Evolutionary conservation across 306 rosid genomes (phyloP).

Genomic region (Trifolium fragiferum): DNA sequence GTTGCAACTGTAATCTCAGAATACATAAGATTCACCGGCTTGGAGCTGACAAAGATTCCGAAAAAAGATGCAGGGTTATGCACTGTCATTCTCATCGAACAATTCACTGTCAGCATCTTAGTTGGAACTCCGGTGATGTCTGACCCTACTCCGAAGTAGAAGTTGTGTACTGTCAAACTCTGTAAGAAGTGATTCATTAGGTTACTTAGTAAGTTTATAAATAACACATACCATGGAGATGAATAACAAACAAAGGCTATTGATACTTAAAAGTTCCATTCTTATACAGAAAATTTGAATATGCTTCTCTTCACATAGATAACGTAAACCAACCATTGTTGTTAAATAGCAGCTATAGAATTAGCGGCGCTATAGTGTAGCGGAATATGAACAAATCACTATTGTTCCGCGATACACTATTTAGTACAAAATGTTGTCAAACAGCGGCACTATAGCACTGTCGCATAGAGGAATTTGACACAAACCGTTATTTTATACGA

Average conservation of each 20-base stretch:
- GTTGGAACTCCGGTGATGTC: constrained; percentile 90
- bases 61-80: constrained; percentile 87
- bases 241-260: not conserved
- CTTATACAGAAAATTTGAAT: not conserved
- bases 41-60: constrained; percentile 73
- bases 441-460: not conserved
- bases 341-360: not conserved
- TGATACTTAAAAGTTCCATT: constrained; percentile 16
- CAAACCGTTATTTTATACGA: not conserved
- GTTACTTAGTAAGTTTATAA: constrained; percentile 1
- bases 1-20: constrained; percentile 75
- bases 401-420: not conserved
- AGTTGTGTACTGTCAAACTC: constrained; percentile 77
- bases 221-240: not conserved
- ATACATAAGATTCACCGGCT: constrained; percentile 71
- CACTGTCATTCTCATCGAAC: constrained; percentile 68
- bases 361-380: not conserved
- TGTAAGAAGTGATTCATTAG: constrained; percentile 45
- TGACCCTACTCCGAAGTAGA: constrained; percentile 77
- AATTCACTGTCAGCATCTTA: constrained; percentile 78
- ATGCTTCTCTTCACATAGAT: not conserved
- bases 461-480: not conserved
- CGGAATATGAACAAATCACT: not conserved
- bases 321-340: not conserved
- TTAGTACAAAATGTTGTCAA: not conserved